A percentile compares a stretch with the other conserved stretches of the same genome.
phyloP scores from a whole-genome alignment of 305 asterid species.

The Monarda citriodora region DNA sequence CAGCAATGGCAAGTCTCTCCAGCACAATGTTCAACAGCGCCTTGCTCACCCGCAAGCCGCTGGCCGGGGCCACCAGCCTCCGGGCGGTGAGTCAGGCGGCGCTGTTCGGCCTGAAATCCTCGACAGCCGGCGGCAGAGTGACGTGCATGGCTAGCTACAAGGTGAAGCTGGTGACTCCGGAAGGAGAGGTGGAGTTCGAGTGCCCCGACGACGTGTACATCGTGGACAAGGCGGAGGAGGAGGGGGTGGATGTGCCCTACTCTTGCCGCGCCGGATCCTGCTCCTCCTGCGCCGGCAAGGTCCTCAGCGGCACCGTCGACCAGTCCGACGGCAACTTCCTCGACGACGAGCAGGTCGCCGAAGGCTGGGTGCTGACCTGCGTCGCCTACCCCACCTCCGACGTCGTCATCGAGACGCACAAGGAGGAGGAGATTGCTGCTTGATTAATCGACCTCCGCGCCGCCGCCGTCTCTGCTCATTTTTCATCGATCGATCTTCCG shows the following conservation, averaged over 20 bases:
- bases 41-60: slow-evolving; percentile 8
- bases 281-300: slow-evolving; percentile 82
- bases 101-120: slow-evolving; percentile 43
- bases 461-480: too few relatives aligned
- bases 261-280: slow-evolving; percentile 93
- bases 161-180: slow-evolving; percentile 69
- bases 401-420: slow-evolving; percentile 65
- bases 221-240: slow-evolving; percentile 72
- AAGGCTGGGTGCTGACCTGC: slow-evolving; percentile 80
- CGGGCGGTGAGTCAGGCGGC: slow-evolving; percentile 25
- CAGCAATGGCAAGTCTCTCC: slow-evolving; percentile 28
- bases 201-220: slow-evolving; percentile 53
- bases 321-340: slow-evolving; percentile 76
- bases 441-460: too few relatives aligned
- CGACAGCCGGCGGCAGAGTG: slow-evolving; percentile 12
- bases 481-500: too few relatives aligned
- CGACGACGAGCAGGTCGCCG: slow-evolving; percentile 55
- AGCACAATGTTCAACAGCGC: slow-evolving; percentile 26
- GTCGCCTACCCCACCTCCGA: slow-evolving; percentile 60
- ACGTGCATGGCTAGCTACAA: slow-evolving; percentile 73
- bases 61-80: too few relatives aligned
- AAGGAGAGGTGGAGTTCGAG: slow-evolving; percentile 33
- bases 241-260: slow-evolving; percentile 67
- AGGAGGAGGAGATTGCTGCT: slow-evolving; percentile 35
- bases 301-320: slow-evolving; percentile 56